Percentiles rank a stretch among this genome's conserved stretches.
Evolutionary conservation across 108 stramenopile species (phyloP).

Genomic region (Cyclotella atomus): DNA sequence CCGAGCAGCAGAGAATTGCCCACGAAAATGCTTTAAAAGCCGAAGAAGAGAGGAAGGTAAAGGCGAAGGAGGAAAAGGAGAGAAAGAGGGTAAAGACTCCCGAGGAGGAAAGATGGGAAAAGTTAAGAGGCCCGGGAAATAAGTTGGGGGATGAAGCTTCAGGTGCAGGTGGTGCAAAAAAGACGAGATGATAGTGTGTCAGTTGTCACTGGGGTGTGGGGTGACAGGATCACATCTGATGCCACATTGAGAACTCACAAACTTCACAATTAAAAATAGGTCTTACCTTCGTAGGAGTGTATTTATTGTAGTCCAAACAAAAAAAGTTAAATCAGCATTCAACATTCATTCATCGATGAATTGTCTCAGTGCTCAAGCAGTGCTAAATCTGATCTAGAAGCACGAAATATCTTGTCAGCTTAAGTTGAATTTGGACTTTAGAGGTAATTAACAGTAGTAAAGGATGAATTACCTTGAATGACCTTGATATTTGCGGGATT

Average conservation of each 20-base stretch:
- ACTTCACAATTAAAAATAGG: not conserved
- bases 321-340: no score
- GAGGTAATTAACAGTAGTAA: no score
- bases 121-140: constrained; percentile 34
- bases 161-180: not conserved
- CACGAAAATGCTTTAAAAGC: constrained; percentile 29
- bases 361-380: no score
- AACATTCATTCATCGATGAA: no score
- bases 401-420: no score
- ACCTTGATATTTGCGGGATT: no score
- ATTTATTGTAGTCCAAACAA: no score
- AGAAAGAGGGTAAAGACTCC: constrained; percentile 53
- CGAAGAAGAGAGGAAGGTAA: constrained; percentile 28
- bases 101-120: constrained; percentile 55
- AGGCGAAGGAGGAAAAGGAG: constrained; percentile 20
- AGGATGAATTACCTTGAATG: no score
- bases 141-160: constrained; percentile 22
- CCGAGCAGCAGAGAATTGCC: constrained; percentile 32
- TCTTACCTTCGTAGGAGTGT: no score
- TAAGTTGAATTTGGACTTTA: no score
- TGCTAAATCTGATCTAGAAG: no score
- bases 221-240: not conserved
- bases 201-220: no score
- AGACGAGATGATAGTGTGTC: constrained; percentile 9
- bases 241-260: not conserved